Conservation (phyloP, 306 rosid species). For the Cicer pinnatifidum region DNA sequence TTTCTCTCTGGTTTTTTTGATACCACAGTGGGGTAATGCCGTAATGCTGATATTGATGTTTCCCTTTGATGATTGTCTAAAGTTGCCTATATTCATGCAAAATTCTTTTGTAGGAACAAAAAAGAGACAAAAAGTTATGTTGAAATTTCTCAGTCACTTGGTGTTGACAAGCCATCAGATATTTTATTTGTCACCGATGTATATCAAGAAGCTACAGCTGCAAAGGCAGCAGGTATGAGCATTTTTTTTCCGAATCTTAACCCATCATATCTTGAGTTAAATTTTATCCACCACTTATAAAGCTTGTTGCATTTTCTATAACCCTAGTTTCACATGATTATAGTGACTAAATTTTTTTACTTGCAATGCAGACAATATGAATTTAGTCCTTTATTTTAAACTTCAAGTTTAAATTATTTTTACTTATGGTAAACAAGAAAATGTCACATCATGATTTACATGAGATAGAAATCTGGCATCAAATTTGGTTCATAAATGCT, state of each 20-base stretch:
- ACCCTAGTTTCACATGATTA: slow-evolving; percentile 20
- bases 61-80: slow-evolving; percentile 20
- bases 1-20: slow-evolving; percentile 90
- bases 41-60: slow-evolving; percentile 47
- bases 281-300: background rate
- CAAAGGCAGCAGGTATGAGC: slow-evolving; percentile 83
- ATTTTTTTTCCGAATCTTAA: background rate
- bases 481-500: slow-evolving; percentile 17
- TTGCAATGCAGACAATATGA: slow-evolving; percentile 10
- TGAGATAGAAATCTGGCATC: background rate
- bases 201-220: slow-evolving; percentile 89
- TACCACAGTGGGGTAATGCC: slow-evolving; percentile 81
- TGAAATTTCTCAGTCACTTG: slow-evolving; percentile 74
- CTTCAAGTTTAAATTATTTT: background rate
- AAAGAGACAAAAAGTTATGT: slow-evolving; percentile 74
- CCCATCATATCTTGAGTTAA: slow-evolving; percentile 17
- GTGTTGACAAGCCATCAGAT: slow-evolving; percentile 85
- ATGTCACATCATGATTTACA: slow-evolving; percentile 9
- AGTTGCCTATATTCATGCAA: slow-evolving; percentile 28
- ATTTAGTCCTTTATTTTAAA: background rate
- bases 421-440: background rate
- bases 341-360: background rate
- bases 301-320: slow-evolving; percentile 32
- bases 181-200: slow-evolving; percentile 86
- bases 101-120: slow-evolving; percentile 70